These are phyloP conservation scores for Nemania sp. DNA, from an alignment of 2,329 filamentous ascomycete species.

Conservation along the genomic window DNA sequence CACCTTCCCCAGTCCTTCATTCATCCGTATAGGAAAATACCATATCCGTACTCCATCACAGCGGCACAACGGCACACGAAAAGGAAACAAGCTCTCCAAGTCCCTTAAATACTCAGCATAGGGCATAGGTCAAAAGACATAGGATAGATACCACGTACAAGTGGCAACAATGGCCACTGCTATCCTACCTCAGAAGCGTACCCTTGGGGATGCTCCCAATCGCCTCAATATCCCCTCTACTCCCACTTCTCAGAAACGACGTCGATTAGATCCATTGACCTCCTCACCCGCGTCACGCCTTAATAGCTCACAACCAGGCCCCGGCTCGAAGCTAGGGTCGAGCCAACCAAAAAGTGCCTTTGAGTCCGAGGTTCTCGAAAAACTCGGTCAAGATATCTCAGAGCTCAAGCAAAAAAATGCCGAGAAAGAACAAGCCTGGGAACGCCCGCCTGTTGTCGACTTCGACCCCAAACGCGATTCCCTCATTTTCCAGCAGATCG, in stretches of 20 bases:
- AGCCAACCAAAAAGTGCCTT: slow-evolving; percentile 91
- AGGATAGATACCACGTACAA: slow-evolving; percentile 2
- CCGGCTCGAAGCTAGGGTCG: slow-evolving; percentile 73
- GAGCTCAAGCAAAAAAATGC: slow-evolving; percentile 87
- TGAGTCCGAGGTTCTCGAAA: slow-evolving; percentile 93
- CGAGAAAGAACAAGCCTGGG: slow-evolving; percentile 95
- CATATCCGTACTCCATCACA: slow-evolving; percentile 4
- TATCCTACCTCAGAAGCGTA: slow-evolving; percentile 76
- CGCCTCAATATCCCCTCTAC: slow-evolving; percentile 72
- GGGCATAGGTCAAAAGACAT: not conserved
- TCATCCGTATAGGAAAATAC: slow-evolving; percentile 19
- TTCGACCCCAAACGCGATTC: slow-evolving; percentile 71
- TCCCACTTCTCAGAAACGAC: slow-evolving; percentile 77
- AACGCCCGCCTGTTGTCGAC: slow-evolving; percentile 66
- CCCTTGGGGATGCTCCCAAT: slow-evolving; percentile 75
- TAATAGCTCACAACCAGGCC: slow-evolving; percentile 72
- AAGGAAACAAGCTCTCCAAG: not conserved
- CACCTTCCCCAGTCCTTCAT: slow-evolving; percentile 19
- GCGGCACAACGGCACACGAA: not conserved
- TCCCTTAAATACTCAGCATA: not conserved
- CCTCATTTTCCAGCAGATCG: slow-evolving; percentile 95
- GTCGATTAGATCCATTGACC: slow-evolving; percentile 76
- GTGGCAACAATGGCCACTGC: slow-evolving; percentile 60
- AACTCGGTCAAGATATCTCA: slow-evolving; percentile 92
- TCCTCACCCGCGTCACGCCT: slow-evolving; percentile 69